Conservation (phyloP, 495 filamentous ascomycete genomes). For the Penicillium paradoxum region DNA sequence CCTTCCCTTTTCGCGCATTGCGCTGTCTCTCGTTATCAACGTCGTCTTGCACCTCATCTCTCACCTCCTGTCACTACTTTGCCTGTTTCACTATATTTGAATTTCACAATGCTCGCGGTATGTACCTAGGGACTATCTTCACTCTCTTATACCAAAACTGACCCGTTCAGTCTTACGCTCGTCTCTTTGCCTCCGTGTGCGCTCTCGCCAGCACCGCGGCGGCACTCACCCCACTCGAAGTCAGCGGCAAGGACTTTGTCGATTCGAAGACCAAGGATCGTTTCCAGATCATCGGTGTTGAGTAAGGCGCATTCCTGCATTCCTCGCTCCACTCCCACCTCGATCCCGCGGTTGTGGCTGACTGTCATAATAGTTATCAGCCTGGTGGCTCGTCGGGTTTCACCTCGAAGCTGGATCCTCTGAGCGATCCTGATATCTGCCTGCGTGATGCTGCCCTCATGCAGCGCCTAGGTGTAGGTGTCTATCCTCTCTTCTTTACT, state of each 20-base stretch:
- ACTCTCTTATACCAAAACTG: not conserved
- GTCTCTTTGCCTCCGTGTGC: slow-evolving; percentile 37
- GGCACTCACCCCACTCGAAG: slow-evolving; percentile 68
- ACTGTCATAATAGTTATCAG: slow-evolving; percentile 60
- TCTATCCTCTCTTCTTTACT: not conserved
- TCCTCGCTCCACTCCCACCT: not conserved
- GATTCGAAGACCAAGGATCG: slow-evolving; percentile 71
- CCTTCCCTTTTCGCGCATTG: slow-evolving; percentile 16
- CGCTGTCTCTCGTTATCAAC: slow-evolving; percentile 19
- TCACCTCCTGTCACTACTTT: not conserved
- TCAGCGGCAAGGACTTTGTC: slow-evolving; percentile 77
- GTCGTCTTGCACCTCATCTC: not conserved
- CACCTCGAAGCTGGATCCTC: slow-evolving; percentile 62
- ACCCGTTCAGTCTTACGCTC: slow-evolving; percentile 25
- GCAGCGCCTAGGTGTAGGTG: slow-evolving; percentile 65
- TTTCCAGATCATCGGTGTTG: slow-evolving; percentile 85
- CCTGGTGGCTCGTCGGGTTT: slow-evolving; percentile 85
- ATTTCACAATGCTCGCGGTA: not conserved
- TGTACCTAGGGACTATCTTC: too few species aligned
- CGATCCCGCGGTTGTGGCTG: slow-evolving; percentile 2
- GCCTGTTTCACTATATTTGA: not conserved
- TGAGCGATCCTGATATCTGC: slow-evolving; percentile 70
- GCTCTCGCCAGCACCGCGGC: slow-evolving; percentile 48
- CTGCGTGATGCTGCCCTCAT: slow-evolving; percentile 88
- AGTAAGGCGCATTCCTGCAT: slow-evolving; percentile 40